Conservation (phyloP, 2,329 filamentous ascomycete genomes). For the Cladosporium sp. region DNA sequence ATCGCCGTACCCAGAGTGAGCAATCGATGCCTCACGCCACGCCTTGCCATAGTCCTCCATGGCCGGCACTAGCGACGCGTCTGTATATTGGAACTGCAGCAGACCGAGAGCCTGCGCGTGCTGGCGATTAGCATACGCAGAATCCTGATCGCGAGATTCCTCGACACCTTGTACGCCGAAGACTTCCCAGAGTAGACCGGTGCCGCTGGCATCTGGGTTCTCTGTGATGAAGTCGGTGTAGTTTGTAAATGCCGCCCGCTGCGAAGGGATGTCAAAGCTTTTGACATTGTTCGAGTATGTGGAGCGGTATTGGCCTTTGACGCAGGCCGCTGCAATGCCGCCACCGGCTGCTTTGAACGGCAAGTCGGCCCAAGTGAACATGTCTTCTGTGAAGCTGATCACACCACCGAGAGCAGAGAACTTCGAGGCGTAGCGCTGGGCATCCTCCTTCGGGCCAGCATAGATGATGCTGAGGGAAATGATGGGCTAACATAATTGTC, state of each 20-base stretch:
- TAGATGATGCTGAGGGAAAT: background rate
- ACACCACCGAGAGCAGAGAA: background rate
- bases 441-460: background rate
- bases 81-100: slow-evolving; percentile 2
- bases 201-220: background rate
- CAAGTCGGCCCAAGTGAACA: background rate
- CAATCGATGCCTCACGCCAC: slow-evolving; percentile 2
- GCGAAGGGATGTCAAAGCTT: slow-evolving; percentile 6
- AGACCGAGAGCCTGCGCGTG: background rate
- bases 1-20: slow-evolving; percentile 10
- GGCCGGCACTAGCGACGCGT: background rate
- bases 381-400: background rate
- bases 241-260: slow-evolving; percentile 5
- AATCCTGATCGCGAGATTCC: background rate
- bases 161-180: background rate
- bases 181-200: background rate
- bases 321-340: background rate
- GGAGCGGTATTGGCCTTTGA: background rate
- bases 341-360: background rate
- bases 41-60: slow-evolving; percentile 8
- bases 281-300: slow-evolving; percentile 7
- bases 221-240: slow-evolving; percentile 1
- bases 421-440: background rate
- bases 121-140: background rate
- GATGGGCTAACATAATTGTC: background rate